Evolutionary conservation across 352 stramenopile species (phyloP).

Genomic region (Globisporangium viniferum): DNA sequence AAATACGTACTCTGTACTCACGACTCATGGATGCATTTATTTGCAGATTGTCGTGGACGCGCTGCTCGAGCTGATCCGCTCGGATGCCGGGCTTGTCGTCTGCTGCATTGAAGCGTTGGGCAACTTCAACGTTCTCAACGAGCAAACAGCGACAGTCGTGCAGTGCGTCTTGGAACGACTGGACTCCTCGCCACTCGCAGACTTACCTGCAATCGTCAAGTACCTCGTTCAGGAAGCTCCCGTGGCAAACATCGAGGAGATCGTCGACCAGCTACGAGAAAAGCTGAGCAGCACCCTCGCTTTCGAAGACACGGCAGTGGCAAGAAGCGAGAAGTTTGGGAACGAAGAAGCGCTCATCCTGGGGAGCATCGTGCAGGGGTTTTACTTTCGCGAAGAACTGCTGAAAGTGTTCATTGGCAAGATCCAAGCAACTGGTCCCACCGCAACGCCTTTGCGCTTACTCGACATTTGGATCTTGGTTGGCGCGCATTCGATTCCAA

Average conservation of each 20-base stretch:
- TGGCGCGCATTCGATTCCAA: conserved; percentile 35
- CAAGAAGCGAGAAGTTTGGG: not conserved
- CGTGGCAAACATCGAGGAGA: conserved; percentile 28
- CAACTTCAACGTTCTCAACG: conserved; percentile 54
- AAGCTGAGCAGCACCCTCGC: conserved; percentile 46
- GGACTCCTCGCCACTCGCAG: conserved; percentile 39
- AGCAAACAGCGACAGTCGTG: conserved; percentile 37
- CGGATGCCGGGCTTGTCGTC: conserved; percentile 43
- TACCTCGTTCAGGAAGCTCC: conserved; percentile 59
- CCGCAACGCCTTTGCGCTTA: conserved; percentile 22
- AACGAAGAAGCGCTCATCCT: conserved; percentile 55
- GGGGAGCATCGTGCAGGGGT: conserved; percentile 44
- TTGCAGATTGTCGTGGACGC: conserved; percentile 39
- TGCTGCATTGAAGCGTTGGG: conserved; percentile 57
- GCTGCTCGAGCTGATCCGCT: conserved; percentile 55
- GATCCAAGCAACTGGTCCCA: conserved; percentile 17
- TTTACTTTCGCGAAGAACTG: conserved; percentile 50
- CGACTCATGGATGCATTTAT: not conserved
- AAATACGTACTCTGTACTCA: not conserved
- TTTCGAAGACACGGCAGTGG: conserved; percentile 14
- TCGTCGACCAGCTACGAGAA: conserved; percentile 38
- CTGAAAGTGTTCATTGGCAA: conserved; percentile 37
- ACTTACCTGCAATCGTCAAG: conserved; percentile 58
- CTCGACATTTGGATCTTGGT: conserved; percentile 55
- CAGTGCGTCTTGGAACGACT: conserved; percentile 46